These are phyloP conservation scores for Gastrolobium villosum DNA, from an alignment of 306 rosid species.

Conservation along the genomic window DNA sequence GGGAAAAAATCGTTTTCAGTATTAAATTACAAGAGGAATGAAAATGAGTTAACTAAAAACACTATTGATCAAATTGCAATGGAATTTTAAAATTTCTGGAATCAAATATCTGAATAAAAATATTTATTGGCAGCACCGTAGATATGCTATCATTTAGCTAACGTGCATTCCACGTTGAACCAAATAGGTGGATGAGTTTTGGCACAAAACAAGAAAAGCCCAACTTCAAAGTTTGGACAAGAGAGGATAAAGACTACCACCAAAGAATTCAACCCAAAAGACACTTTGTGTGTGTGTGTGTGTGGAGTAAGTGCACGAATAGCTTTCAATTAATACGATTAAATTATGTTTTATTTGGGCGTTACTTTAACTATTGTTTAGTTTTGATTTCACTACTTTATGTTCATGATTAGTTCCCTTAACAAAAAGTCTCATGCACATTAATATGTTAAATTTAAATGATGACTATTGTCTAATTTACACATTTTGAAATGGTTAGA, in stretches of 20 bases:
- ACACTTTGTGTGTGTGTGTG: background rate
- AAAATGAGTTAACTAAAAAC: background rate
- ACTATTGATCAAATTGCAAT: background rate
- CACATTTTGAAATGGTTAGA: background rate
- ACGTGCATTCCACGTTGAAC: slow-evolving; percentile 39
- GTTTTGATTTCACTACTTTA: background rate
- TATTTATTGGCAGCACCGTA: slow-evolving; percentile 15
- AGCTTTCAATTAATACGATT: background rate
- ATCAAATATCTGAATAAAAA: background rate
- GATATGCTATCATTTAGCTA: background rate
- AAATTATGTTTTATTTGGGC: background rate
- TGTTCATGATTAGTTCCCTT: background rate
- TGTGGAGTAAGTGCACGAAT: background rate
- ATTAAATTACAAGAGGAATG: background rate
- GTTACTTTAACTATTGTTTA: background rate
- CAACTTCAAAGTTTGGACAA: slow-evolving; percentile 5
- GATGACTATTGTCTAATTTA: background rate
- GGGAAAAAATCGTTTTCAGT: background rate
- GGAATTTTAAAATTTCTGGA: too few species aligned
- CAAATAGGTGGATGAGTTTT: background rate
- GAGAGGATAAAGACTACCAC: background rate
- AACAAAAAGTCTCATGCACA: background rate
- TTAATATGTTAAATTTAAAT: background rate
- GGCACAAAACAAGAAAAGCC: background rate
- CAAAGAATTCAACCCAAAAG: slow-evolving; percentile 1